Evolutionary conservation across 108 stramenopile genomes (phyloP).

Genomic region (Nannochloropsis granulata): DNA sequence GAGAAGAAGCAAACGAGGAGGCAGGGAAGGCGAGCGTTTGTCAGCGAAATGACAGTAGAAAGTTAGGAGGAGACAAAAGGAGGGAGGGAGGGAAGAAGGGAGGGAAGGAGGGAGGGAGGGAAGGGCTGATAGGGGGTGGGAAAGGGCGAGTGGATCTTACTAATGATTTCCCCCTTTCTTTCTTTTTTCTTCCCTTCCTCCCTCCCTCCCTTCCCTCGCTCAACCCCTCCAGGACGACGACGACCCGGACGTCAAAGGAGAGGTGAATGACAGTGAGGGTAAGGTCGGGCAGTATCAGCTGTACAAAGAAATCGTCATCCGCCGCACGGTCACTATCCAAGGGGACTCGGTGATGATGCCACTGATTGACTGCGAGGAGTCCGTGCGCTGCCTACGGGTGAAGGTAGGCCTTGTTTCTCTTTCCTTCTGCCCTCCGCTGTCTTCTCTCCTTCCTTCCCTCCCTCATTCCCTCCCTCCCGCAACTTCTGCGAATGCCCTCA

Average conservation of each 20-base stretch:
- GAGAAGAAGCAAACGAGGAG: no score
- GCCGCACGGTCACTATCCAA: background rate
- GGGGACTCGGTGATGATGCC: background rate
- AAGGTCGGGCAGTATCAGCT: background rate
- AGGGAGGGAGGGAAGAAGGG: background rate
- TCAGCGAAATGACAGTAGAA: background rate
- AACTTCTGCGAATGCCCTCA: background rate
- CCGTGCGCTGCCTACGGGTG: background rate
- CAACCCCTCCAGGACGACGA: background rate
- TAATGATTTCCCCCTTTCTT: no score
- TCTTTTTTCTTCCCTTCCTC: no score
- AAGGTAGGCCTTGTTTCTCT: background rate
- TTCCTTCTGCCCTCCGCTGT: background rate
- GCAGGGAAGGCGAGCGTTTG: no score
- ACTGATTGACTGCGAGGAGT: background rate
- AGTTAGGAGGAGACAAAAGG: background rate
- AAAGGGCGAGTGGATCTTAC: no score
- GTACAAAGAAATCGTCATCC: background rate
- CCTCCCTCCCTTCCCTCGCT: background rate
- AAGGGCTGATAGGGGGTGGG: no score
- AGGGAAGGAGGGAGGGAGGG: background rate
- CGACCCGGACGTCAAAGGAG: background rate
- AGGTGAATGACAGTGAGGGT: background rate
- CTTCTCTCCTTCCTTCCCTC: background rate
- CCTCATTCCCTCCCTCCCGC: background rate